A percentile compares a stretch with the other conserved stretches of the same genome.
These are phyloP conservation scores for Arthroderma uncinatum DNA, from an alignment of 2,329 filamentous ascomycete genomes.

Conservation along the genomic window DNA sequence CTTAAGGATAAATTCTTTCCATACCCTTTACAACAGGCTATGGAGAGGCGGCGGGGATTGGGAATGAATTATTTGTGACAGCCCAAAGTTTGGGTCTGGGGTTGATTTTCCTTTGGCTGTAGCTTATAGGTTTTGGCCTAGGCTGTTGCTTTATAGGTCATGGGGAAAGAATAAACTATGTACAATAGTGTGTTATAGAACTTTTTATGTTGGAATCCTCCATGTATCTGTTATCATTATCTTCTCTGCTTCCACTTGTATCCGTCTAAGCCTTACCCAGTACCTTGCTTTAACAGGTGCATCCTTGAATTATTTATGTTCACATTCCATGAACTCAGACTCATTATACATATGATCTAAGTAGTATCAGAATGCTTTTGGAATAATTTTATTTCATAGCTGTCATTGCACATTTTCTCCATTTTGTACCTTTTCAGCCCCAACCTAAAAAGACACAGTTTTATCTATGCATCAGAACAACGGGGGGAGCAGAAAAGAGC, in stretches of 20 bases:
- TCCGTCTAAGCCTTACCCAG: no score
- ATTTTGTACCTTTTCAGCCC: neutral
- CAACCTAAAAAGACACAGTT: neutral
- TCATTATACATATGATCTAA: no score
- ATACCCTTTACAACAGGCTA: neutral
- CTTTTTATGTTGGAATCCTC: no score
- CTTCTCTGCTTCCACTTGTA: no score
- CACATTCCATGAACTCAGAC: no score
- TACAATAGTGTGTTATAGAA: neutral
- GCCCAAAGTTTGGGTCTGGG: neutral
- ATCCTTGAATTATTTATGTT: no score
- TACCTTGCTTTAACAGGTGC: no score
- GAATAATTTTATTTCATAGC: neutral
- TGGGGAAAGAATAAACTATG: neutral
- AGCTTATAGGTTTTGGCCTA: neutral
- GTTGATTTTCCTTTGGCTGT: neutral
- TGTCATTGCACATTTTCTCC: slow-evolving; percentile 3
- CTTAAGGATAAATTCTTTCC: neutral
- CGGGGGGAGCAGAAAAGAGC: neutral
- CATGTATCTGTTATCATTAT: no score
- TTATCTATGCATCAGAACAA: slow-evolving; percentile 2
- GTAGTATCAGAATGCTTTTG: neutral
- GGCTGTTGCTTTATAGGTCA: neutral
- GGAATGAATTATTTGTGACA: neutral
- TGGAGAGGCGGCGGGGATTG: neutral